Percentiles rank a stretch among this genome's conserved stretches.
phyloP scores from a whole-genome alignment of 176 grass and related monocot species.

The Triticum monococcum region DNA sequence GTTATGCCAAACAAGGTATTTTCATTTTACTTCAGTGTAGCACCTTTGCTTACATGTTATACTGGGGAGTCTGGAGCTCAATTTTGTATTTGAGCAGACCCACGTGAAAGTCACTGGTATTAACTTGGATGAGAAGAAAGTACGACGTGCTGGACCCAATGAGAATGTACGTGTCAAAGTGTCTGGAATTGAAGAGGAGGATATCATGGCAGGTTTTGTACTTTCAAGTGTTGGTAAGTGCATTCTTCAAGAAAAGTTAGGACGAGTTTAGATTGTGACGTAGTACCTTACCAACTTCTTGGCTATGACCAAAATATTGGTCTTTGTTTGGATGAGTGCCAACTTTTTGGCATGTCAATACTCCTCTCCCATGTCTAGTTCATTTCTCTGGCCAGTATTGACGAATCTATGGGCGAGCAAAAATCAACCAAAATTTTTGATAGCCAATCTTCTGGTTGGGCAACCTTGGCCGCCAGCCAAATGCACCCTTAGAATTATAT shows the following conservation, averaged over 20 bases:
- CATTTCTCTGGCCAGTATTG: too few species aligned
- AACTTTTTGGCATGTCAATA: too few species aligned
- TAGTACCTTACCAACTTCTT: too few species aligned
- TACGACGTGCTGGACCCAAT: constrained; percentile 55
- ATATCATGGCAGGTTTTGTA: constrained; percentile 91
- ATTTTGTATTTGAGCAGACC: constrained; percentile 43
- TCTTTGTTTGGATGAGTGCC: too few species aligned
- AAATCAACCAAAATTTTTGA: too few species aligned
- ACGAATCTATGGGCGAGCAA: too few species aligned
- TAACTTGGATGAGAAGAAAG: constrained; percentile 82
- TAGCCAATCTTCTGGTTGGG: too few species aligned
- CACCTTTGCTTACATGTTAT: background rate
- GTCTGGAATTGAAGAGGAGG: constrained; percentile 91
- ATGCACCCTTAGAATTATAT: background rate
- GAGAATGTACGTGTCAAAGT: constrained; percentile 94
- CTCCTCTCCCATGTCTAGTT: too few species aligned
- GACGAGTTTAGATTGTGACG: too few species aligned
- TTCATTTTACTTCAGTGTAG: background rate
- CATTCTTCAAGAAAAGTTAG: background rate
- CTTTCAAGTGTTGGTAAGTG: constrained; percentile 81
- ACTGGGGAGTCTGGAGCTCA: constrained; percentile 1
- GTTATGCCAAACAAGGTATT: constrained; percentile 94
- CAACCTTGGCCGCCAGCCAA: too few species aligned
- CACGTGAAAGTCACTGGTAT: constrained; percentile 81
- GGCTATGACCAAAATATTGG: too few species aligned